phyloP scores from a whole-genome alignment of 371 early-diverging fungal species.

The Lichtheimia ornata region DNA sequence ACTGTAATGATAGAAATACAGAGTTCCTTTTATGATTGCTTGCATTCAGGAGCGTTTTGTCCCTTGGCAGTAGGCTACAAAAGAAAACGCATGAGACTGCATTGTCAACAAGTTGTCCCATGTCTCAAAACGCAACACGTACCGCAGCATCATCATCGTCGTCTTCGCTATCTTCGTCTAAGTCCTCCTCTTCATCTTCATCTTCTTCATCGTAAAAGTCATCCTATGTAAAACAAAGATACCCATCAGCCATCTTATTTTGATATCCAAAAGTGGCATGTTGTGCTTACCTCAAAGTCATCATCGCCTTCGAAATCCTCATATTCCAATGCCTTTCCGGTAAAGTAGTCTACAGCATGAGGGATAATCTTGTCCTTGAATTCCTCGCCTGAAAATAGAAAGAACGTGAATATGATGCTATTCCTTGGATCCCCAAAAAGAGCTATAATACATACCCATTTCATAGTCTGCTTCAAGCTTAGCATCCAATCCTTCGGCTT shows the following conservation, averaged over 20 bases:
- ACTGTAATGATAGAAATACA: no score
- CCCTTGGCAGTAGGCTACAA: conserved; percentile 24
- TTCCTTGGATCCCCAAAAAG: neutral
- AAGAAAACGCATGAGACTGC: neutral
- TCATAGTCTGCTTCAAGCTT: conserved; percentile 92
- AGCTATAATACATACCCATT: conserved; percentile 16
- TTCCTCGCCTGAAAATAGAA: conserved; percentile 60
- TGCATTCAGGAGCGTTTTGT: conserved; percentile 67
- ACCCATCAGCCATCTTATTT: conserved; percentile 51
- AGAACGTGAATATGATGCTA: neutral
- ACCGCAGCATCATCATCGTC: conserved; percentile 58
- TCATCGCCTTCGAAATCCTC: conserved; percentile 74
- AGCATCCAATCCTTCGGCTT: conserved; percentile 77
- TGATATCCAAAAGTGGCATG: conserved; percentile 56
- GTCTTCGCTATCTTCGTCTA: conserved; percentile 14
- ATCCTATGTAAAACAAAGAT: conserved; percentile 11
- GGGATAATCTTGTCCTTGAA: conserved; percentile 96
- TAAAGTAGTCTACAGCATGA: conserved; percentile 96
- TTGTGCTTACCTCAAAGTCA: conserved; percentile 69
- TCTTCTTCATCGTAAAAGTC: conserved; percentile 23
- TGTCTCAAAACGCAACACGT: conserved; percentile 17
- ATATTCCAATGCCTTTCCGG: conserved; percentile 91
- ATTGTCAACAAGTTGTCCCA: conserved; percentile 16
- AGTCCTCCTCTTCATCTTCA: conserved; percentile 19
- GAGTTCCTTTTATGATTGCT: conserved; percentile 45